These are phyloP conservation scores for Cyberlindnera petersonii DNA, from an alignment of 805 yeast species.

Conservation along the genomic window DNA sequence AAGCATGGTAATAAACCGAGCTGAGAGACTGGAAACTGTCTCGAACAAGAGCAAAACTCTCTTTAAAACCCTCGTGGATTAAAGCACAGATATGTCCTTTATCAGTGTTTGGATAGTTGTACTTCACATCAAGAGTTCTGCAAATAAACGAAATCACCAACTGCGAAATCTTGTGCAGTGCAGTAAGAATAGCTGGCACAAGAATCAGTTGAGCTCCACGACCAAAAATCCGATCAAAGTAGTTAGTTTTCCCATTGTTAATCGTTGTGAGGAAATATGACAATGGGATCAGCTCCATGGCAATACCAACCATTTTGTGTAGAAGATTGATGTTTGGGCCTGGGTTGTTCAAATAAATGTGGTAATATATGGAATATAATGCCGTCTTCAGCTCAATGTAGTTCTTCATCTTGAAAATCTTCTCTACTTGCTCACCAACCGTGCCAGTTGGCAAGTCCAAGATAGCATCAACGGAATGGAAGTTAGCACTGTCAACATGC, in stretches of 20 bases:
- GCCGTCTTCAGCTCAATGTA: constrained; percentile 28
- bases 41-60: constrained; percentile 30
- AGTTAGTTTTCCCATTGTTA: constrained; percentile 24
- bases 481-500: constrained; percentile 28
- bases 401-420: constrained; percentile 27
- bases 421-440: constrained; percentile 20
- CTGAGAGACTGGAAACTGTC: constrained; percentile 41
- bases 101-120: constrained; percentile 16
- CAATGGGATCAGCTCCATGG: constrained; percentile 25
- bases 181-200: constrained; percentile 19
- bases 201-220: constrained; percentile 23
- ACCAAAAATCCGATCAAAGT: constrained; percentile 26
- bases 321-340: constrained; percentile 8
- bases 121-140: constrained; percentile 30
- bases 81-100: constrained; percentile 12
- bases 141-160: constrained; percentile 17
- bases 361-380: constrained; percentile 25
- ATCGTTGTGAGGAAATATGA: constrained; percentile 23
- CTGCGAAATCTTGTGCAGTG: constrained; percentile 23
- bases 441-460: constrained; percentile 23
- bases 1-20: constrained; percentile 56
- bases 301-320: constrained; percentile 17
- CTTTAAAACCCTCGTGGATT: constrained; percentile 23
- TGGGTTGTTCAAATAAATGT: constrained; percentile 23
- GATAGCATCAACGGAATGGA: constrained; percentile 29